A percentile compares a stretch with the other conserved stretches of the same genome.
phyloP scores from a whole-genome alignment of 495 filamentous ascomycete genomes.

The Rusavskia elegans region DNA sequence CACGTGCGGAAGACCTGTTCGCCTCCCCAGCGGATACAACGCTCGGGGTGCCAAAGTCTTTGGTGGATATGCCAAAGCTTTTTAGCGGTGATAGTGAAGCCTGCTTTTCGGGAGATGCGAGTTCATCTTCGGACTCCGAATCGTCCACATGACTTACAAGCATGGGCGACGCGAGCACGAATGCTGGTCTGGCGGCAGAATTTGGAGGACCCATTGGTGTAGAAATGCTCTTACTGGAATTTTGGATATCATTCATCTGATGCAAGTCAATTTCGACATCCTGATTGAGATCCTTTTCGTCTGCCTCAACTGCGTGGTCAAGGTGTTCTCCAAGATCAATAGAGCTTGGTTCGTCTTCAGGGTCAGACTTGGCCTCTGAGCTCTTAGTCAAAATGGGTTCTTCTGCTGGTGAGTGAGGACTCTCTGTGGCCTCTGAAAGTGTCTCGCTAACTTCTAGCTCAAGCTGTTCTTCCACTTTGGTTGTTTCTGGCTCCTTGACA shows the following conservation, averaged over 20 bases:
- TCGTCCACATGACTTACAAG: slow-evolving; percentile 17
- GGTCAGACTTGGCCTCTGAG: background rate
- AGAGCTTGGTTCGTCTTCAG: background rate
- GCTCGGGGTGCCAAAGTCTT: slow-evolving; percentile 16
- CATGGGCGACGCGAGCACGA: slow-evolving; percentile 3
- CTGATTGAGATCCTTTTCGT: background rate
- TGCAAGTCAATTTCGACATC: background rate
- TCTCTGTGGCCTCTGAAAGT: slow-evolving; percentile 6
- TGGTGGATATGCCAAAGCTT: slow-evolving; percentile 17
- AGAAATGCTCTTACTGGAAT: too few relatives aligned
- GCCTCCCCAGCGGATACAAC: slow-evolving; percentile 4
- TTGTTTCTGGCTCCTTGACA: background rate
- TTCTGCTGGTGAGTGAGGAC: background rate
- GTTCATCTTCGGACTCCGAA: slow-evolving; percentile 41
- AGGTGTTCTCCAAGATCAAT: background rate
- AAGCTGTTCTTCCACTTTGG: background rate
- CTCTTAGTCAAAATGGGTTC: background rate
- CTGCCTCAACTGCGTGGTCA: background rate
- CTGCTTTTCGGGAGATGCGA: slow-evolving; percentile 20
- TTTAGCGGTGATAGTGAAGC: slow-evolving; percentile 11
- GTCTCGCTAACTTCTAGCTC: slow-evolving; percentile 10
- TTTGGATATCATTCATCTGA: background rate
- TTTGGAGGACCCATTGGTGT: background rate
- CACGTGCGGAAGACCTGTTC: slow-evolving; percentile 3
- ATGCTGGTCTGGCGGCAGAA: background rate